These are phyloP conservation scores for Setaria italica DNA, from an alignment of 202 grass and related monocot species.

Conservation along the genomic window DNA sequence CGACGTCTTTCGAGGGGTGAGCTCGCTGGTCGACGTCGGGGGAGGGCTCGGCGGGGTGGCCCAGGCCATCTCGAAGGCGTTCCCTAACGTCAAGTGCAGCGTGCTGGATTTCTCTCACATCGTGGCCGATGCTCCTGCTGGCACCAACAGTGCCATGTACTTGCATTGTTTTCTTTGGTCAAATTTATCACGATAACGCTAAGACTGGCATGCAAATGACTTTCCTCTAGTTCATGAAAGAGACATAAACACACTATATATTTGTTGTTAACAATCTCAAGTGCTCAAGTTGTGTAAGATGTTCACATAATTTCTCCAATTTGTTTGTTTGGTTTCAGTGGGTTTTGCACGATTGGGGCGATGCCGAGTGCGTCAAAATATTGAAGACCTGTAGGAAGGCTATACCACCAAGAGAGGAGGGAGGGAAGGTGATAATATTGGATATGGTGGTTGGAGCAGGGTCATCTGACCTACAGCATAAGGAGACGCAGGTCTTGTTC, in stretches of 20 bases:
- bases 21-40: constrained; percentile 45
- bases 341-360: constrained; percentile 50
- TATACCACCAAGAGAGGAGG: constrained; percentile 32
- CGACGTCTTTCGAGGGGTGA: constrained; percentile 38
- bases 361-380: constrained; percentile 51
- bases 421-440: constrained; percentile 54
- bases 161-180: not conserved
- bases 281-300: not conserved
- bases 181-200: too few relatives aligned
- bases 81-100: constrained; percentile 47
- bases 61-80: constrained; percentile 42
- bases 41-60: constrained; percentile 28
- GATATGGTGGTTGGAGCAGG: constrained; percentile 51
- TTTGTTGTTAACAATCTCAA: too few relatives aligned
- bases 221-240: too few relatives aligned
- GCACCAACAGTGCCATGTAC: not conserved
- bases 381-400: constrained; percentile 50
- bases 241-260: too few relatives aligned
- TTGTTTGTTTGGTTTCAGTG: constrained; percentile 29
- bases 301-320: not conserved
- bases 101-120: constrained; percentile 51
- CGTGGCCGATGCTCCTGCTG: not conserved
- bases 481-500: constrained; percentile 33
- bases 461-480: not conserved
- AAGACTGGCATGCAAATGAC: too few relatives aligned